Percentiles rank a stretch among this genome's conserved stretches.
phyloP scores from a whole-genome alignment of 352 stramenopile genomes.

The Globisporangium mamillatum region DNA sequence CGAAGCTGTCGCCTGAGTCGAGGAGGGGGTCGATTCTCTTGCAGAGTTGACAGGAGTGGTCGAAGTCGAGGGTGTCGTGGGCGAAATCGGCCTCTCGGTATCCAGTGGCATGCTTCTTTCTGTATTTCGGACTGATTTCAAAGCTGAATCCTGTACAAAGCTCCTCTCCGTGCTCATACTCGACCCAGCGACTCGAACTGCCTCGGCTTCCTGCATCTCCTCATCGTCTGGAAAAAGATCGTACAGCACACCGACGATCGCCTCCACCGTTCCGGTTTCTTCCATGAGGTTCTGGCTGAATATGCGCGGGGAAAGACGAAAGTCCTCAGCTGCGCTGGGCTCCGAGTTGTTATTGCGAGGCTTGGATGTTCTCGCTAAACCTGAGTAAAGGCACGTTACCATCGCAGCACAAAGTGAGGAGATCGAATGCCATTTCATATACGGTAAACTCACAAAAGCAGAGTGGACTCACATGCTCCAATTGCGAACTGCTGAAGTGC shows the following conservation, averaged over 20 bases:
- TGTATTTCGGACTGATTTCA: not conserved
- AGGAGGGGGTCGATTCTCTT: not conserved
- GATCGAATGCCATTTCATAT: not conserved
- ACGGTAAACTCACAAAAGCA: not conserved
- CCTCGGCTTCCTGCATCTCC: constrained; percentile 1
- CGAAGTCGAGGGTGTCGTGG: constrained; percentile 14
- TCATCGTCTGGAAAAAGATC: constrained; percentile 70
- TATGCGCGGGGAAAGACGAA: constrained; percentile 52
- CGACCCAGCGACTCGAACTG: not conserved
- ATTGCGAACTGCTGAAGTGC: constrained; percentile 57
- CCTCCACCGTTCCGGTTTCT: constrained; percentile 55
- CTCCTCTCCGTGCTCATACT: not conserved
- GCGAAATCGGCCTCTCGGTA: constrained; percentile 3
- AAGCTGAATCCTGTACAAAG: not conserved
- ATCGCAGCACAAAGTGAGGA: not conserved
- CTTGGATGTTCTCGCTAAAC: constrained; percentile 29
- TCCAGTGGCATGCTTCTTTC: constrained; percentile 1
- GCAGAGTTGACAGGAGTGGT: constrained; percentile 10
- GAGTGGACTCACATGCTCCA: constrained; percentile 44
- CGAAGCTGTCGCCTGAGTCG: not conserved
- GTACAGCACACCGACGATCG: constrained; percentile 59
- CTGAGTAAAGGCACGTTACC: constrained; percentile 14
- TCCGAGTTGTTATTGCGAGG: constrained; percentile 34
- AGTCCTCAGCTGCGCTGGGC: constrained; percentile 34
- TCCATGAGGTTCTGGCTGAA: constrained; percentile 72